phyloP scores from a whole-genome alignment of 2,329 filamentous ascomycete species.

The Pseudogymnoascus sp. region DNA sequence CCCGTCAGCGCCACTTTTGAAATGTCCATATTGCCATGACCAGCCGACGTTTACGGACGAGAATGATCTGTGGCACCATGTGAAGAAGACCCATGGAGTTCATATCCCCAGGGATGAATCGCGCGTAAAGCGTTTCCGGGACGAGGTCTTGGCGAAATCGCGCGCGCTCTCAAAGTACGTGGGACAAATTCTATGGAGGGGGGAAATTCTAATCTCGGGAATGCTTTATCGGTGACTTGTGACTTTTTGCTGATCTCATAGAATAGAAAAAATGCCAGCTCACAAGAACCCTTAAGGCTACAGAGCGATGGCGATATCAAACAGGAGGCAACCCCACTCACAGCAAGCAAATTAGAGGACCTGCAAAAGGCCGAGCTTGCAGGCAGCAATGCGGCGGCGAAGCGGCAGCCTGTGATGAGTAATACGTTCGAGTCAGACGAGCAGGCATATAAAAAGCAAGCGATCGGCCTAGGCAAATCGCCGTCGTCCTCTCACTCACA shows the following conservation, averaged over 20 bases:
- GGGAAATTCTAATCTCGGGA: not conserved
- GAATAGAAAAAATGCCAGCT: not conserved
- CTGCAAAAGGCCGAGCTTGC: not conserved
- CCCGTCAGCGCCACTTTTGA: not conserved
- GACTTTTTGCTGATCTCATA: not conserved
- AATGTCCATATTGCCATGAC: not conserved
- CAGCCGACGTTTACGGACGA: not conserved
- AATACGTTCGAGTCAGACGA: not conserved
- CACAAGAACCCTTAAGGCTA: not conserved
- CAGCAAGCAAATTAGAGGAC: not conserved
- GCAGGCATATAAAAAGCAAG: conserved; percentile 1
- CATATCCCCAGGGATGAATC: not conserved
- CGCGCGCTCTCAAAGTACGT: not conserved
- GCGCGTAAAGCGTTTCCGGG: not conserved
- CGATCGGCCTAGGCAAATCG: not conserved
- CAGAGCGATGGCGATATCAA: not conserved
- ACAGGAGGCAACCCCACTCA: not conserved
- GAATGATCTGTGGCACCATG: not conserved
- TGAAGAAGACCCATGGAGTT: not conserved
- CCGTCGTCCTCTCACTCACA: not conserved
- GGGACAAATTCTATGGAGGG: not conserved
- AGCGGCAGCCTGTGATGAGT: not conserved
- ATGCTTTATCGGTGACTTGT: not conserved
- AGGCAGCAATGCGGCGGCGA: not conserved
- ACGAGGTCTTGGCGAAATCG: not conserved